Percentiles rank a stretch among this genome's conserved stretches.
phyloP scores from a whole-genome alignment of 164 flowering plant species.

The Paratinospora sagittata region DNA sequence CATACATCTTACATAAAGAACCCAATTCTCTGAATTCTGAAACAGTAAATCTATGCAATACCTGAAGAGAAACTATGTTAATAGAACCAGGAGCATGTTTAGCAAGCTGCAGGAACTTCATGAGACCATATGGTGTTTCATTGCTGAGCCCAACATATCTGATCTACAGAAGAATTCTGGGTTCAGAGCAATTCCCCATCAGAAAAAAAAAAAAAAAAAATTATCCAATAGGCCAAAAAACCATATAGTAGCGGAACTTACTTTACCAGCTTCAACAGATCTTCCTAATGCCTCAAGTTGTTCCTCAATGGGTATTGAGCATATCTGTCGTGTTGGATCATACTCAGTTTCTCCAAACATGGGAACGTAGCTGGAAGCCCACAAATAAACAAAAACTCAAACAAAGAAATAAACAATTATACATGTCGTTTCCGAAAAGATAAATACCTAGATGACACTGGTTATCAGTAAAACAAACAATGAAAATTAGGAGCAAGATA shows the following conservation, averaged over 20 bases:
- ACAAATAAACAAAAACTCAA: slow-evolving; percentile 13
- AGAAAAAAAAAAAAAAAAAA: neutral
- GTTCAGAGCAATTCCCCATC: neutral
- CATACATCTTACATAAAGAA: neutral
- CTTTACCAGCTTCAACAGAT: slow-evolving; percentile 78
- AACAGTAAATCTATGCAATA: slow-evolving; percentile 19
- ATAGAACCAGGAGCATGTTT: slow-evolving; percentile 31
- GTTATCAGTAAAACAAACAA: neutral
- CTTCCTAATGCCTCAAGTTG: slow-evolving; percentile 59
- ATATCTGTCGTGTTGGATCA: slow-evolving; percentile 45
- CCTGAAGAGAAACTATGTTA: slow-evolving; percentile 79
- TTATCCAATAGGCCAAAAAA: neutral
- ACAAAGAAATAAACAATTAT: neutral
- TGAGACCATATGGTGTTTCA: slow-evolving; percentile 88
- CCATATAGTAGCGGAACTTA: slow-evolving; percentile 18
- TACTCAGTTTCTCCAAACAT: slow-evolving; percentile 95
- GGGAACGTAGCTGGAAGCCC: slow-evolving; percentile 61
- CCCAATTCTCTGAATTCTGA: neutral
- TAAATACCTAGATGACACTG: neutral
- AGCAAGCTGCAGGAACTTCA: slow-evolving; percentile 69
- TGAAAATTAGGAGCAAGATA: slow-evolving; percentile 23
- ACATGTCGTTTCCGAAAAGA: neutral
- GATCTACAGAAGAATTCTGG: slow-evolving; percentile 38
- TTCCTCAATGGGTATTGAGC: slow-evolving; percentile 52
- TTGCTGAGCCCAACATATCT: slow-evolving; percentile 81